Percentiles rank a stretch among this genome's conserved stretches.
These are phyloP conservation scores for Cladosporium sp. DNA, from an alignment of 2,329 filamentous ascomycete genomes.

Conservation along the genomic window DNA sequence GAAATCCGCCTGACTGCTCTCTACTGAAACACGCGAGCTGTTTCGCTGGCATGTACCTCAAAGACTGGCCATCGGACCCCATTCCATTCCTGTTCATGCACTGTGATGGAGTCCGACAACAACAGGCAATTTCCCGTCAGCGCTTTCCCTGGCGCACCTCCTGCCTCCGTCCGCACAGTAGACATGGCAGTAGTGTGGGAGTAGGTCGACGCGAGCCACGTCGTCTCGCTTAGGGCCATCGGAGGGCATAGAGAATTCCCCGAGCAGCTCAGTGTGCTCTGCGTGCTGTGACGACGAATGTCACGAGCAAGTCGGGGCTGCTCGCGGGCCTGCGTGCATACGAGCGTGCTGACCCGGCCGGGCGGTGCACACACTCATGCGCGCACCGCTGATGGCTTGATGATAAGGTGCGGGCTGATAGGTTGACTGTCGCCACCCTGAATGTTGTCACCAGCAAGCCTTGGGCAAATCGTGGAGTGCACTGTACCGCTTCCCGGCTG, in stretches of 20 bases:
- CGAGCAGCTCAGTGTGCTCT: neutral
- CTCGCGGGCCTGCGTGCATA: neutral
- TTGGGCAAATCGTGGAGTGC: neutral
- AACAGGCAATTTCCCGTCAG: neutral
- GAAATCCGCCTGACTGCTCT: neutral
- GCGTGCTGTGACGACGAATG: neutral
- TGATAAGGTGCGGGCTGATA: neutral
- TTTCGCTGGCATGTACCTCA: neutral
- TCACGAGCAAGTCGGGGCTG: neutral
- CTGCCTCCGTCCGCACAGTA: neutral
- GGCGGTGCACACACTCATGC: neutral
- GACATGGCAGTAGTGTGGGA: neutral
- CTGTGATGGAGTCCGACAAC: neutral
- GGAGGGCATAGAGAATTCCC: neutral
- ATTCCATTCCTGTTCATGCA: conserved; percentile 6
- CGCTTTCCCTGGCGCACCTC: neutral
- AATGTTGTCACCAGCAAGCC: neutral
- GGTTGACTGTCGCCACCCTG: neutral
- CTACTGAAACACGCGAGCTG: conserved; percentile 3
- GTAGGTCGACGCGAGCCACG: neutral
- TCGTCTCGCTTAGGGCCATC: neutral
- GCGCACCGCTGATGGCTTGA: neutral
- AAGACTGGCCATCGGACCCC: neutral
- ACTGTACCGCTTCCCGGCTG: neutral
- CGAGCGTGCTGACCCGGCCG: conserved; percentile 7